phyloP scores from a whole-genome alignment of 352 stramenopile species.

The Pythium dissotocum region DNA sequence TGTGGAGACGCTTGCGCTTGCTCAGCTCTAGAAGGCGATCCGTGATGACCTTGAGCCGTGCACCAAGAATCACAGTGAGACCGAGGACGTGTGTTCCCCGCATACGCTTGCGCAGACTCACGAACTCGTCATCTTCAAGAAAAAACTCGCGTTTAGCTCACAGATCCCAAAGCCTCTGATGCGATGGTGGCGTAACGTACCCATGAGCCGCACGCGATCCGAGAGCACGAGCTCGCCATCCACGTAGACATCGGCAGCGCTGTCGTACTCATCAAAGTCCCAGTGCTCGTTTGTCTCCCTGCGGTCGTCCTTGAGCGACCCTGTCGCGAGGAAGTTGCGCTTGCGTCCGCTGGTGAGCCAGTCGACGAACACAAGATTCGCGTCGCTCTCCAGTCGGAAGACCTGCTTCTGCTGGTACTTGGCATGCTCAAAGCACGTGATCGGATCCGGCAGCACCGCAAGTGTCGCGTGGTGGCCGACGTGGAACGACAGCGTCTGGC shows the following conservation, averaged over 20 bases:
- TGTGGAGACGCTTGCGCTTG: slow-evolving; percentile 74
- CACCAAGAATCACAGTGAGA: slow-evolving; percentile 63
- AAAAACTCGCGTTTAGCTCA: not conserved
- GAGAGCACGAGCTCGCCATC: slow-evolving; percentile 52
- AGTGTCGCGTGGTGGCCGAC: slow-evolving; percentile 59
- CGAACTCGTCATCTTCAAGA: slow-evolving; percentile 63
- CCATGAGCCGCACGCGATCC: slow-evolving; percentile 66
- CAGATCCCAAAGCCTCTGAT: no score
- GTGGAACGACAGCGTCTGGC: slow-evolving; percentile 54
- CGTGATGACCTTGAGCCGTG: slow-evolving; percentile 52
- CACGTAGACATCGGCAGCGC: slow-evolving; percentile 55
- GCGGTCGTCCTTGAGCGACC: slow-evolving; percentile 56
- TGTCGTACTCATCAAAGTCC: slow-evolving; percentile 82
- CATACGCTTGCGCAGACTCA: slow-evolving; percentile 74
- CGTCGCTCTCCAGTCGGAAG: slow-evolving; percentile 46
- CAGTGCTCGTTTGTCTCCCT: slow-evolving; percentile 76
- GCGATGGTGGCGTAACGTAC: slow-evolving; percentile 24
- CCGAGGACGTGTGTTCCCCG: slow-evolving; percentile 73
- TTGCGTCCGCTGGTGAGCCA: slow-evolving; percentile 86
- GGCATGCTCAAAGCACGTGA: slow-evolving; percentile 78
- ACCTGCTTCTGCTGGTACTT: slow-evolving; percentile 70
- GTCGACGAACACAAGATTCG: slow-evolving; percentile 80
- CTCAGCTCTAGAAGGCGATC: slow-evolving; percentile 61
- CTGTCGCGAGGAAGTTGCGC: slow-evolving; percentile 71
- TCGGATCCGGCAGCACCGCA: slow-evolving; percentile 72